Base-by-base conservation (phyloP, 148 eudicot species). In the Rheum nobile region DNA sequence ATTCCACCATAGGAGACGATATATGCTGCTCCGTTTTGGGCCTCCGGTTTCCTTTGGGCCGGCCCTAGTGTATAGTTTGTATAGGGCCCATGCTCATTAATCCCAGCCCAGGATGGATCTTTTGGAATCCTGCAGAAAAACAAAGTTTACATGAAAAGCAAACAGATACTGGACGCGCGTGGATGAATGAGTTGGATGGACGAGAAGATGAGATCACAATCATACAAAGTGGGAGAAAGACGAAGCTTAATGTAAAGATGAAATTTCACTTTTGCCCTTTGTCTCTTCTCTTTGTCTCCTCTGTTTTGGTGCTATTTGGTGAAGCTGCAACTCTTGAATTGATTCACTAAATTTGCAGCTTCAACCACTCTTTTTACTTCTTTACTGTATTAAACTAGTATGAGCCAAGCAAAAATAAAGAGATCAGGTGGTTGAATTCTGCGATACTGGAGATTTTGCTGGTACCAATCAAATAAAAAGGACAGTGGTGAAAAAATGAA, bases 381-480 rank as follows among this genome's bases (percentile, higher is more conserved):
- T 41, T 41, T n/a, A n/a, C 43, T 5, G 2, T 35, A 35, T 41
- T 41, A 41, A 0, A 41, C 43, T 41, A 41, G 39, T 2, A 37
- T 50, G 57, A 50, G 57, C 2, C 1, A 4, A 10, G 57, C 0
- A 50, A 50, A n/a, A 50, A n/a, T n/a, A n/a, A 41, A 59, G 67
- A 65, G 70, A 32, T 61, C 12, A 32, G 4, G 70, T 32, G 3
- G 70, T 65, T 65, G 70, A 65, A 65, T 65, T 32, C 70, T 31
- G 70, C 70, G 32, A 17, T 2, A 65, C 39, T 65, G 70, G 11
- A 32, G 70, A 65, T 65, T 65, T 65, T 65, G 70, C 22, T 32
- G 70, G 41, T 65, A 65, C 70, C 70, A 32, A 65, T 65, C 70
- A 65, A 65, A 65, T 65, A 65, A 65, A 8, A 57, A 57, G 67